phyloP scores from a whole-genome alignment of 176 grass and related monocot species.

The Aegilops longissima region DNA sequence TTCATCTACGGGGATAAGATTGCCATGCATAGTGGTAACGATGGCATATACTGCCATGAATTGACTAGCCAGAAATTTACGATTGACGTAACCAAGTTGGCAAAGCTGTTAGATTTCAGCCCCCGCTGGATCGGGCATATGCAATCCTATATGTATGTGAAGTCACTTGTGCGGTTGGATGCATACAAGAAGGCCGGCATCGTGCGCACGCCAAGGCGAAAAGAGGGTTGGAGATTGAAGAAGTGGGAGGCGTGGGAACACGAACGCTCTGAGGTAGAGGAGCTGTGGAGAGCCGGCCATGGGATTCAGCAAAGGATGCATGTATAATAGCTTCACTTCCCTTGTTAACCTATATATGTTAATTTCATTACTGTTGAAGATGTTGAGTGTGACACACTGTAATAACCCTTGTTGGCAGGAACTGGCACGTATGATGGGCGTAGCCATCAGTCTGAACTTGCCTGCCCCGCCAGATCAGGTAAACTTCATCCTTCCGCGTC shows the following conservation, averaged over 20 bases:
- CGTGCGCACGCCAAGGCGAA: neutral
- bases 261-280: neutral
- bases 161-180: conserved; percentile 30
- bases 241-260: conserved; percentile 5
- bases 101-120: conserved; percentile 1
- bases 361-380: neutral
- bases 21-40: neutral
- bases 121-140: neutral
- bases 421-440: neutral
- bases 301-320: neutral
- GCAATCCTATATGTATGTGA: neutral
- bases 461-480: conserved; percentile 8
- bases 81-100: neutral
- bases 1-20: conserved; percentile 27
- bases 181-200: conserved; percentile 4
- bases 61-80: neutral
- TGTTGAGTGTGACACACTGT: neutral
- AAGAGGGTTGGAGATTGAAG: conserved; percentile 8
- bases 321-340: conserved; percentile 1
- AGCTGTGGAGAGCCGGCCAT: neutral
- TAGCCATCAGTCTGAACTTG: neutral
- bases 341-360: neutral
- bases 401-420: neutral
- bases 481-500: neutral
- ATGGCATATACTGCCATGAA: neutral